Evolutionary conservation across 164 flowering plant genomes (phyloP).

Genomic region (Tetracentron sinense): DNA sequence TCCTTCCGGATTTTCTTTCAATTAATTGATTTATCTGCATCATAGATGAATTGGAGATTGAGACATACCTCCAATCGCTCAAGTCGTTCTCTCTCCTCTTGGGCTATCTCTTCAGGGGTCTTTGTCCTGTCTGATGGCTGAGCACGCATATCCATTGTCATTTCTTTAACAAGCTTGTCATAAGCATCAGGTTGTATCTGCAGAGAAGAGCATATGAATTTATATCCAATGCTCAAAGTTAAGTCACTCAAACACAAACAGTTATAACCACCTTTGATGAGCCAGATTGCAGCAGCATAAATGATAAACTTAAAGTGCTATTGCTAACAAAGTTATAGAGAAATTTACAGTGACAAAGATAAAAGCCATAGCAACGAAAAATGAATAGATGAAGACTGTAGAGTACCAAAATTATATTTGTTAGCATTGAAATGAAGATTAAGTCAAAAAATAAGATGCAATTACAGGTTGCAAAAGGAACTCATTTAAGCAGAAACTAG

Average conservation of each 20-base stretch:
- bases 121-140: conserved; percentile 83
- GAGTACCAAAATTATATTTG: too few relatives aligned
- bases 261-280: not conserved
- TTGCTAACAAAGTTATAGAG: not conserved
- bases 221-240: not conserved
- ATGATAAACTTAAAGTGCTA: not conserved
- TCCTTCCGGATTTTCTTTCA: not conserved
- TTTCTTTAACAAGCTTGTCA: conserved; percentile 61
- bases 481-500: too few relatives aligned
- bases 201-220: conserved; percentile 4
- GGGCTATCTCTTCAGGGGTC: conserved; percentile 89
- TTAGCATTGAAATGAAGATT: too few relatives aligned
- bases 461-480: too few relatives aligned
- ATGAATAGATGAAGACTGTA: too few relatives aligned
- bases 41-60: not conserved
- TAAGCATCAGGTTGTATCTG: conserved; percentile 75
- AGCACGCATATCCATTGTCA: conserved; percentile 79
- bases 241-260: not conserved
- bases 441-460: too few relatives aligned
- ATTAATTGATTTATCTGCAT: not conserved
- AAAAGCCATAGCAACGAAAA: too few relatives aligned
- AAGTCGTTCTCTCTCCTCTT: conserved; percentile 82
- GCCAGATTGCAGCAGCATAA: not conserved
- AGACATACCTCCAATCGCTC: conserved; percentile 73
- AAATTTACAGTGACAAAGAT: too few relatives aligned